Conservation (phyloP, 2,329 filamentous ascomycete genomes). For the Xylariaceae sp. region DNA sequence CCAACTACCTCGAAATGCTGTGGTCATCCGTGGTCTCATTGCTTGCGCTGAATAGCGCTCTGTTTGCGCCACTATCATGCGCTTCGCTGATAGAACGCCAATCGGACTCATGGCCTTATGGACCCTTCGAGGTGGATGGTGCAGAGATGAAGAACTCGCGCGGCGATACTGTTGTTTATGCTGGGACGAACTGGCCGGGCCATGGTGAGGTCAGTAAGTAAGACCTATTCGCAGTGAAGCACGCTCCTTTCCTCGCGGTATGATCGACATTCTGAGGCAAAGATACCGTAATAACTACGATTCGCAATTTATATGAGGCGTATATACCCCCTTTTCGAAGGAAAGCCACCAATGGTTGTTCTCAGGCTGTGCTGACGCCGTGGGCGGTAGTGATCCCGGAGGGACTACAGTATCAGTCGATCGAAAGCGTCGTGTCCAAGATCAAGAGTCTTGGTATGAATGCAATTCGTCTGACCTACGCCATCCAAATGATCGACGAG, state of each 20-base stretch:
- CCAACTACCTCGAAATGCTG: constrained; percentile 16
- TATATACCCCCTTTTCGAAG: not conserved
- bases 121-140: constrained; percentile 36
- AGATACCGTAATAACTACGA: no score
- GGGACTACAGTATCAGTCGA: constrained; percentile 56
- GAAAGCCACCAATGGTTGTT: not conserved
- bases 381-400: constrained; percentile 49
- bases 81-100: constrained; percentile 22
- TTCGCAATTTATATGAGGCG: no score
- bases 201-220: constrained; percentile 47
- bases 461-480: constrained; percentile 56
- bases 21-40: constrained; percentile 20
- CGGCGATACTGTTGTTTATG: constrained; percentile 43
- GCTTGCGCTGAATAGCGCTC: constrained; percentile 24
- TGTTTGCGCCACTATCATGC: constrained; percentile 18
- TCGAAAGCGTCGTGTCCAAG: constrained; percentile 48
- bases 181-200: constrained; percentile 58
- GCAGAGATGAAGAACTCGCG: constrained; percentile 40
- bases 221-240: not conserved
- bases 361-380: not conserved
- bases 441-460: constrained; percentile 59
- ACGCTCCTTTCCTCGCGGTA: not conserved
- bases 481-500: constrained; percentile 60
- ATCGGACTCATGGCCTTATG: constrained; percentile 27
- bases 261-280: not conserved